These are phyloP conservation scores for Scleromitrula shiraiana DNA, from an alignment of 2,329 filamentous ascomycete genomes.

Conservation along the genomic window DNA sequence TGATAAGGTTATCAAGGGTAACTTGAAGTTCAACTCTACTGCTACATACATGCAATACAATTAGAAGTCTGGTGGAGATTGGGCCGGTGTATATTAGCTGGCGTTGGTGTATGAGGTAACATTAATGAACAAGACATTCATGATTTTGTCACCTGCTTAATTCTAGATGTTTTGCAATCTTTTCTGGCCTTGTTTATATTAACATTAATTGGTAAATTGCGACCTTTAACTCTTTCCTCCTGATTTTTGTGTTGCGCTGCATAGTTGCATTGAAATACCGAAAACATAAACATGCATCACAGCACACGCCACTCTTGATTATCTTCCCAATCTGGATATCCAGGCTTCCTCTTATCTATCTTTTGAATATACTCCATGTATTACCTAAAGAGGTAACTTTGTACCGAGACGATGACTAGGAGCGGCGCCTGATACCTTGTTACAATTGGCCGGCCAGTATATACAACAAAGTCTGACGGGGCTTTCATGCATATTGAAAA, in stretches of 20 bases:
- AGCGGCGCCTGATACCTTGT: no score
- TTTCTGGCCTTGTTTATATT: not conserved
- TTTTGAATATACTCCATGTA: no score
- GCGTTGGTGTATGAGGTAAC: slow-evolving; percentile 27
- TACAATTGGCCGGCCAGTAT: no score
- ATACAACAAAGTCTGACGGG: no score
- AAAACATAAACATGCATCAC: not conserved
- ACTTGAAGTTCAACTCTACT: slow-evolving; percentile 98
- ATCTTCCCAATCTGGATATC: no score
- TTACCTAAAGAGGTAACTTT: no score
- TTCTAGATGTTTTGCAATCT: no score
- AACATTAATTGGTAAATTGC: not conserved
- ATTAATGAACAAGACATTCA: slow-evolving; percentile 19
- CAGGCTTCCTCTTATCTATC: no score
- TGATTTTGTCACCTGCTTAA: not conserved
- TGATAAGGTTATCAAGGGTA: slow-evolving; percentile 99
- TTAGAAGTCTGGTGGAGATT: slow-evolving; percentile 40
- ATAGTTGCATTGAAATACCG: not conserved
- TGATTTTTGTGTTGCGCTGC: not conserved
- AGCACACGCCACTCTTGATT: no score
- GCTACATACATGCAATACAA: slow-evolving; percentile 99
- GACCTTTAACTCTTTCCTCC: not conserved
- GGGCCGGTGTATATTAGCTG: slow-evolving; percentile 27
- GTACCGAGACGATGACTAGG: no score
- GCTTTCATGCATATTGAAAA: no score